Base-by-base conservation (phyloP, 1,284 basidiomycete genomes). In the Ustilago shanxiensis region DNA sequence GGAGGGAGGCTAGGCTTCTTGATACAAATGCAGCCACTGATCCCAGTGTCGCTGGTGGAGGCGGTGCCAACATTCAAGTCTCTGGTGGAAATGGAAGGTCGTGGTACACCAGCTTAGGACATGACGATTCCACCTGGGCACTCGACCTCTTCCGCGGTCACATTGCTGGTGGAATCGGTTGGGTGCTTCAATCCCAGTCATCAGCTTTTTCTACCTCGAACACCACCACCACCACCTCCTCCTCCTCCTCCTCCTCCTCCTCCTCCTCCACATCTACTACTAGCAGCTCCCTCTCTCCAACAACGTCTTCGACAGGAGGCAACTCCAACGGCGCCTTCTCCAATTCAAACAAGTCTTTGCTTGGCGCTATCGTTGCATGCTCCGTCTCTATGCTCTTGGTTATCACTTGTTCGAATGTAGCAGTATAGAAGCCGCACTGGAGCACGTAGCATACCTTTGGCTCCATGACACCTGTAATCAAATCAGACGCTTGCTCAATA, bases 51-150 rank as follows among this genome's bases (percentile, higher is more conserved):
- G 33, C 41, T 14, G 77, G 79, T 33, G 64, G 52, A 1, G 72
- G 76, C 2, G 77, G 79, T 2, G 72, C 71, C 50, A 58, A 60
- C 45, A 67, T 77, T 28, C 54, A 61, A 31, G 63, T 57, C 2
- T 62, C 65, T 0, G 86, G 86, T 2, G 87, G 87, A 24, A 88
- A 90, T 1, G 93, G 93, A n/a, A 89, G 93, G 49, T 92, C 91
- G 72, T 94, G 92, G 87, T 94, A 93, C 86, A 93, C 93, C 0
- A 90, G 90, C 66, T 88, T 94, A 2, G 93, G 93, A 2, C 93
- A 94, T 83, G 84, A 90, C 64, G 91, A 90, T 79, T 89, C 91
- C 78, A 93, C 90, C 1, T 87, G 83, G 72, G 77, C 91, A 88
- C 88, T 93, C 76, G 85, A 89, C 7, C 85, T 89, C 1, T 94